Evolutionary conservation across 345 rosid genomes (phyloP).

Genomic region (Salix exigua): DNA sequence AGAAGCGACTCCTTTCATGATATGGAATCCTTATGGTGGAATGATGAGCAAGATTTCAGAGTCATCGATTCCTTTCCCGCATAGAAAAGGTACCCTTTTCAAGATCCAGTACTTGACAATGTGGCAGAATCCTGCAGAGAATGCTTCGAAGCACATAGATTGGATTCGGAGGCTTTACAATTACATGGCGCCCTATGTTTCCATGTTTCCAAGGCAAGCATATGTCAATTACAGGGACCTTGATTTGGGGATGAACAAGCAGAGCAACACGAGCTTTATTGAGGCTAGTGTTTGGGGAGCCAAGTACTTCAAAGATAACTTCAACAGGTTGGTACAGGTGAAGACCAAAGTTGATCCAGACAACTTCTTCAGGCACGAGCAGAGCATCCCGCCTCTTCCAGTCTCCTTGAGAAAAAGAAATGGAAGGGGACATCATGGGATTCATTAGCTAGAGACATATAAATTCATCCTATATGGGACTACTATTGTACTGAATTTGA

Average conservation of each 20-base stretch:
- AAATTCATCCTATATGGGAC: not conserved
- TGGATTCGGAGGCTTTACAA: constrained; percentile 22
- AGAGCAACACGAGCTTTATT: not conserved
- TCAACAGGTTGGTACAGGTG: constrained; percentile 17
- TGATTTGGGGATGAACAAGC: constrained; percentile 20
- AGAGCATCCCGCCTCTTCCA: constrained; percentile 25
- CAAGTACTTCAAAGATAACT: constrained; percentile 19
- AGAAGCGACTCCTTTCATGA: constrained; percentile 51
- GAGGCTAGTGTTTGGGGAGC: constrained; percentile 14
- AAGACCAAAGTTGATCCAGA: constrained; percentile 26
- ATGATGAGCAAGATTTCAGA: constrained; percentile 54
- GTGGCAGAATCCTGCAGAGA: constrained; percentile 13
- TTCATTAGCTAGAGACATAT: not conserved
- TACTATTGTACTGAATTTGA: not conserved
- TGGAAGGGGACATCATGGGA: not conserved
- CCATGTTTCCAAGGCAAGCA: constrained; percentile 22
- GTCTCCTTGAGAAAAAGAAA: not conserved
- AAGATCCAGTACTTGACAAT: constrained; percentile 18
- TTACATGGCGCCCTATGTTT: constrained; percentile 21
- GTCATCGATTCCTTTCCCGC: constrained; percentile 22
- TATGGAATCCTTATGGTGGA: constrained; percentile 75
- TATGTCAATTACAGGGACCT: constrained; percentile 31
- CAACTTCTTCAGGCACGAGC: constrained; percentile 30
- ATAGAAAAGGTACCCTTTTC: constrained; percentile 24
- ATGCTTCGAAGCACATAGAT: constrained; percentile 5